phyloP scores from a whole-genome alignment of 2,329 filamentous ascomycete genomes.

The Ophiocordyceps unilateralis region DNA sequence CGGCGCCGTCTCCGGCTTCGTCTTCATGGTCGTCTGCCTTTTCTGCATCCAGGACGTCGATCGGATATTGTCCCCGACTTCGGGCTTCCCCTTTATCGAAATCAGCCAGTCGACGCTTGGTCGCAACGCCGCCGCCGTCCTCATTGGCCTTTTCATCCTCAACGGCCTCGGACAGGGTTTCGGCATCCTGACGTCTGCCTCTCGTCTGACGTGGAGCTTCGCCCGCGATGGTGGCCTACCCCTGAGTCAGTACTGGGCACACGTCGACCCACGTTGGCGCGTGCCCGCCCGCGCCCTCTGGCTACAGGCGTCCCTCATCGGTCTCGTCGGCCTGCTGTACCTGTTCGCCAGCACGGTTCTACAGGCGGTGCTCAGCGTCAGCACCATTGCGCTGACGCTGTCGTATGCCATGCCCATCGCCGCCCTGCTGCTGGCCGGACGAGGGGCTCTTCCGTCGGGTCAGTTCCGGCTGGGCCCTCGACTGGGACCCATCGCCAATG shows the following conservation, averaged over 20 bases:
- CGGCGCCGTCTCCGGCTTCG: slow-evolving; percentile 29
- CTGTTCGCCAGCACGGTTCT: slow-evolving; percentile 35
- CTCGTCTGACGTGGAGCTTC: slow-evolving; percentile 35
- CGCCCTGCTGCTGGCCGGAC: slow-evolving; percentile 28
- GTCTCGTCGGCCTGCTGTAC: slow-evolving; percentile 34
- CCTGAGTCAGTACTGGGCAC: slow-evolving; percentile 25
- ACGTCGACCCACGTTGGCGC: slow-evolving; percentile 28
- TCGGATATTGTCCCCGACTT: slow-evolving; percentile 18
- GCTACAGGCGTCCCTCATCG: slow-evolving; percentile 26
- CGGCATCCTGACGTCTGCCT: slow-evolving; percentile 31
- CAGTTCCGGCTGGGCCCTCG: slow-evolving; percentile 25
- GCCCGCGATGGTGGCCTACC: slow-evolving; percentile 33
- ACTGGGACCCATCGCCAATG: slow-evolving; percentile 25
- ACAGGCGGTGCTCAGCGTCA: slow-evolving; percentile 34
- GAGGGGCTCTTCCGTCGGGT: slow-evolving; percentile 30
- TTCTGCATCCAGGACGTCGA: slow-evolving; percentile 31
- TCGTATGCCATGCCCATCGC: slow-evolving; percentile 31
- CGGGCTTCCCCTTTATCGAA: slow-evolving; percentile 30
- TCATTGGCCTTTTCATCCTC: slow-evolving; percentile 35
- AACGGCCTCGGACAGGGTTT: slow-evolving; percentile 36
- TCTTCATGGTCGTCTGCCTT: slow-evolving; percentile 34
- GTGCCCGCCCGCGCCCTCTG: slow-evolving; percentile 34
- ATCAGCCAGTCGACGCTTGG: slow-evolving; percentile 20
- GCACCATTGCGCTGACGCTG: slow-evolving; percentile 37
- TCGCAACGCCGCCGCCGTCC: slow-evolving; percentile 20